These are phyloP conservation scores for Aspergillus tubingensis DNA, from an alignment of 2,329 filamentous ascomycete species.

Conservation along the genomic window DNA sequence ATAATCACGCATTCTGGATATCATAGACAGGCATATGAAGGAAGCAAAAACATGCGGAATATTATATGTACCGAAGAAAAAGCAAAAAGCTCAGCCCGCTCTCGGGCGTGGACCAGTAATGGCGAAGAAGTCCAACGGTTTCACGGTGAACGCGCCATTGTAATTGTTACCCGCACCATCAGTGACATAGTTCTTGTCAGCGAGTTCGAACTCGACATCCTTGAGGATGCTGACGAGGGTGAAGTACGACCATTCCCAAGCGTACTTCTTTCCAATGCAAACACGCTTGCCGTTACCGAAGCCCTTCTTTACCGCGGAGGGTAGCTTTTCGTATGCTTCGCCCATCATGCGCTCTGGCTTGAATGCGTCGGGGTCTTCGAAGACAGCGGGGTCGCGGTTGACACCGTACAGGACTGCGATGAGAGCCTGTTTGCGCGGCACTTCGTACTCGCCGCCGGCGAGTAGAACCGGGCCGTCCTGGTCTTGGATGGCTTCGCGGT, in stretches of 20 bases:
- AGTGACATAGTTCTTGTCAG: conserved; percentile 53
- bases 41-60: background rate
- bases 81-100: background rate
- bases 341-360: conserved; percentile 72
- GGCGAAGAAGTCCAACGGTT: conserved; percentile 49
- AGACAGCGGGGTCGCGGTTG: conserved; percentile 66
- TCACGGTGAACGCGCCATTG: conserved; percentile 57
- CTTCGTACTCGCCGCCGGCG: conserved; percentile 62
- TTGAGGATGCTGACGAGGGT: conserved; percentile 65
- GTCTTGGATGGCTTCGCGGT: conserved; percentile 55
- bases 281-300: conserved; percentile 72
- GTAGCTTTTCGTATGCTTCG: conserved; percentile 66
- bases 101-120: conserved; percentile 17
- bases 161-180: conserved; percentile 31
- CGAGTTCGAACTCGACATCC: conserved; percentile 67
- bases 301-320: conserved; percentile 65
- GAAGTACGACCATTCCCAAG: conserved; percentile 71
- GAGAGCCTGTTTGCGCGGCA: conserved; percentile 57
- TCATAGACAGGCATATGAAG: background rate
- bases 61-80: background rate
- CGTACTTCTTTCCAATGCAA: conserved; percentile 72
- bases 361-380: conserved; percentile 65
- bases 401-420: conserved; percentile 56
- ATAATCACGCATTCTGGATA: conserved; percentile 3
- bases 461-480: conserved; percentile 45